Evolutionary conservation across 345 rosid genomes (phyloP), one percentile per base, ranked within the genome.

Genomic region (Capsella bursapastoris): DNA sequence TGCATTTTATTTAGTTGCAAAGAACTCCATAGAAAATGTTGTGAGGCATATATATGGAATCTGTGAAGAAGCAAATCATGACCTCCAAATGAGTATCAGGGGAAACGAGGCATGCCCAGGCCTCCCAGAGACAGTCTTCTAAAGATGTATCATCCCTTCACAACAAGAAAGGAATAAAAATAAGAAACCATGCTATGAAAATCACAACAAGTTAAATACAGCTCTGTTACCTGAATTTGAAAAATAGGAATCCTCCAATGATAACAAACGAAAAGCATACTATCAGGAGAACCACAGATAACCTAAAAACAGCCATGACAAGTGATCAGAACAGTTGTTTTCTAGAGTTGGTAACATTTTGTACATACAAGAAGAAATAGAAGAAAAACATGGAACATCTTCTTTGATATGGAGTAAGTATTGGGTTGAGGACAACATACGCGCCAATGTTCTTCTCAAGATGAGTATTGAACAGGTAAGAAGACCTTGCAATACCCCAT

Each of bases 111-210:
- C 96, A 94, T 47, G 98, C 95, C 98, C 98, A 94, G 51, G 98
- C 98, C 81, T 94, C 98, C 97, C 98, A 94, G 44, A 94, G 77
- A 80, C 98, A 94, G 71, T 91, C 96, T 82, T 94, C 96, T 60
- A 94, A 83, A 50, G 94, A 76, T 27, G 80, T 88, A 40, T 74
- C 81, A 35, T 80, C 82, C 88, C 98, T 91, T 83, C 64, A 71
- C 77, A 73, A 76, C 49, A 78, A 69, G 34, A 55, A 43, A 50
- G 57, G 57, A 68, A 68, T 34, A 45, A 25, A 32, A 53, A 35
- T 45, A n/a, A 53, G 58, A 25, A 51, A 22, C 25, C 57, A 56
- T 56, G 37, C 40, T 31, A 31, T 7, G 40, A 10, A 56, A 14
- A 51, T 49, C 53, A 49, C 28, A 18, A 49, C 5, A 18, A 15